A percentile compares a stretch with the other conserved stretches of the same genome.
phyloP scores from a whole-genome alignment of 2,329 filamentous ascomycete species.

The Trichoderma guizhouense region DNA sequence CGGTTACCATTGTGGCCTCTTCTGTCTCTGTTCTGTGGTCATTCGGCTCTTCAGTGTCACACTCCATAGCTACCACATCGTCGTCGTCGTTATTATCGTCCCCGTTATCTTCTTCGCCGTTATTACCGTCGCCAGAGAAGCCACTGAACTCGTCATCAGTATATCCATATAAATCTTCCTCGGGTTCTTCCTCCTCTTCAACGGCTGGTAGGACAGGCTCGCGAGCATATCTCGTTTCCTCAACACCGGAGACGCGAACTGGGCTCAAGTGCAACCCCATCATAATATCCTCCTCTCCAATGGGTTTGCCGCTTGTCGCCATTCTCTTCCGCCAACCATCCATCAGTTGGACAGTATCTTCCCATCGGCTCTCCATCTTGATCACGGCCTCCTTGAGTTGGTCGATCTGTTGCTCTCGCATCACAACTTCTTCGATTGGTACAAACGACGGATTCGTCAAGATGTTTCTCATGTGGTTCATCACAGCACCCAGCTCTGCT shows the following conservation, averaged over 20 bases:
- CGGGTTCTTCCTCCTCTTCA: slow-evolving; percentile 38
- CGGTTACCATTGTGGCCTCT: background rate
- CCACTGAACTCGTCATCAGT: slow-evolving; percentile 32
- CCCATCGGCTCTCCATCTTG: slow-evolving; percentile 89
- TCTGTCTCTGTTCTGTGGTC: background rate
- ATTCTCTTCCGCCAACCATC: slow-evolving; percentile 87
- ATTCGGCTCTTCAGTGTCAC: slow-evolving; percentile 32
- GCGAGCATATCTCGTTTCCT: slow-evolving; percentile 41
- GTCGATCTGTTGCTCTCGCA: slow-evolving; percentile 87
- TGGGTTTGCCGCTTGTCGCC: slow-evolving; percentile 63
- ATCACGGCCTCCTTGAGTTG: slow-evolving; percentile 83
- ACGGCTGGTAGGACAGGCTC: slow-evolving; percentile 44
- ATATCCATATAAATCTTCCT: background rate
- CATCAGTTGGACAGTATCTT: slow-evolving; percentile 85
- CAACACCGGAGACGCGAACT: slow-evolving; percentile 52
- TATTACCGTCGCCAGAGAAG: slow-evolving; percentile 21
- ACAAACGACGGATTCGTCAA: slow-evolving; percentile 96
- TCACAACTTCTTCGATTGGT: slow-evolving; percentile 86
- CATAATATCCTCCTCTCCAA: slow-evolving; percentile 65
- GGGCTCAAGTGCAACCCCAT: slow-evolving; percentile 65
- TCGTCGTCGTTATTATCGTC: slow-evolving; percentile 35
- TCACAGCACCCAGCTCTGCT: slow-evolving; percentile 68
- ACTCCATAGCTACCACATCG: slow-evolving; percentile 41
- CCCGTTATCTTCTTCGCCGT: slow-evolving; percentile 29
- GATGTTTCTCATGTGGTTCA: slow-evolving; percentile 77